Evolutionary conservation across 768 basidiomycete genomes (phyloP), one percentile per base, ranked within the genome.

Genomic region (Heimioporus sp.): DNA sequence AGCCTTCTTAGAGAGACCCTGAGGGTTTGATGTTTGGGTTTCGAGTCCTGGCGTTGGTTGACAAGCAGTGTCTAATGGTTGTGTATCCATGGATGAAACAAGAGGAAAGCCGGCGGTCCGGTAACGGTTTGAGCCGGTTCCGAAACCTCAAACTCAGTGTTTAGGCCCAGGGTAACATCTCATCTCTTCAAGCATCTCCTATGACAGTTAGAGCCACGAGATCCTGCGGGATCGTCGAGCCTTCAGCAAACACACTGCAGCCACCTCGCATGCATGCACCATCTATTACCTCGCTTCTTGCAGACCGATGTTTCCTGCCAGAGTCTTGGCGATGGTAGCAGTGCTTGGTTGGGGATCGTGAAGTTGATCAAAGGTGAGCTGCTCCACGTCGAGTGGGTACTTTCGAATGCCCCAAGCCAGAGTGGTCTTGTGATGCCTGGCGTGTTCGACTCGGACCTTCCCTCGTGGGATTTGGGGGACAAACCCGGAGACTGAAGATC

Each of bases 361-460:
- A 77, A 83, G 51, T 80, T 81, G 76, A 78, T 94, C 61, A 75
- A 76, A 56, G 65, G 76, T 34, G 74, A 65, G 10, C 73, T 93
- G 31, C 73, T 78, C 12, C 87, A 94, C 64, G 75, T 95, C 53
- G 94, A 95, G 76, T 98, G 92, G 90, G 73, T 97, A 41, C 74
- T 97, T 21, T 53, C 59, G 13, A 55, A 63, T 34, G 54, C 58
- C 54, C 55, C 57, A 24, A 49, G 47, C 31, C 81, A 80, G 54
- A 73, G 82, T 78, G 83, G 72, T 60, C 63, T 46, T 30, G 58
- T 63, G 44, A 90, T 92, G 87, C 82, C 86, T n/a, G 80, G 83
- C 32, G 92, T 90, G 89, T 94, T 90, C 68, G 90, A 95, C n/a
- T n/a, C n/a, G n/a, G n/a, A n/a, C 66, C 80, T 94, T 37, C 71